A percentile compares a stretch with the other conserved stretches of the same genome.
phyloP scores from a whole-genome alignment of 208 protist genomes.

The Polymyxa betae region DNA sequence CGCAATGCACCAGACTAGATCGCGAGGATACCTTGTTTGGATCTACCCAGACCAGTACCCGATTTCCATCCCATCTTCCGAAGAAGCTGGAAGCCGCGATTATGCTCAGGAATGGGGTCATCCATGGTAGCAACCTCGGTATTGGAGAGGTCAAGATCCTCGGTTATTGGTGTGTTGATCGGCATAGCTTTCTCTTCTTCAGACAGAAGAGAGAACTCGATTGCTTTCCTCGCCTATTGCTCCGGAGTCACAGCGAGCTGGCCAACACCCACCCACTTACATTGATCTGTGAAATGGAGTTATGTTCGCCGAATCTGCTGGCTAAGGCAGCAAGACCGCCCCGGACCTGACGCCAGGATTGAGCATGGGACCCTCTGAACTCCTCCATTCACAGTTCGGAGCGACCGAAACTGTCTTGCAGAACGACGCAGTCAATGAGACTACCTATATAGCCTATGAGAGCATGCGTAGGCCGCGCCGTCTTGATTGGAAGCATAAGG shows the following conservation, averaged over 20 bases:
- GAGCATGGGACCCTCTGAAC: background rate
- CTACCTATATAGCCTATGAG: too few relatives aligned
- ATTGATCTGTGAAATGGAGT: background rate
- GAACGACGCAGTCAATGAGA: too few relatives aligned
- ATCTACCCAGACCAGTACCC: background rate
- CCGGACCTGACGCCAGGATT: background rate
- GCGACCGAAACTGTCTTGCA: too few relatives aligned
- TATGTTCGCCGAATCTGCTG: background rate
- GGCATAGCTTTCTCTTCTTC: slow-evolving; percentile 42
- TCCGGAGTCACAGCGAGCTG: background rate
- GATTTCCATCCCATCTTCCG: slow-evolving; percentile 10
- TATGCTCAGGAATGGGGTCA: background rate
- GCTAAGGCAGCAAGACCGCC: background rate
- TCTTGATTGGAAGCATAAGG: too few relatives aligned
- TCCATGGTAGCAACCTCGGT: slow-evolving; percentile 29
- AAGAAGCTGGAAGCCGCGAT: slow-evolving; percentile 8
- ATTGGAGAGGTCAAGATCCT: slow-evolving; percentile 37
- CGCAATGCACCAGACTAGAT: background rate
- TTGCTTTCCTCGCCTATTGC: background rate
- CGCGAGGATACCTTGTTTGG: background rate
- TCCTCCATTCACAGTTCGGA: background rate
- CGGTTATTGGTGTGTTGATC: slow-evolving; percentile 8
- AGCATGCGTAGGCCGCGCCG: too few relatives aligned
- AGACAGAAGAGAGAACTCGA: slow-evolving; percentile 4
- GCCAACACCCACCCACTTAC: background rate